Percentiles rank a stretch among this genome's conserved stretches.
Evolutionary conservation across 441 rosid species (phyloP).

Genomic region (Populus hybrid): DNA sequence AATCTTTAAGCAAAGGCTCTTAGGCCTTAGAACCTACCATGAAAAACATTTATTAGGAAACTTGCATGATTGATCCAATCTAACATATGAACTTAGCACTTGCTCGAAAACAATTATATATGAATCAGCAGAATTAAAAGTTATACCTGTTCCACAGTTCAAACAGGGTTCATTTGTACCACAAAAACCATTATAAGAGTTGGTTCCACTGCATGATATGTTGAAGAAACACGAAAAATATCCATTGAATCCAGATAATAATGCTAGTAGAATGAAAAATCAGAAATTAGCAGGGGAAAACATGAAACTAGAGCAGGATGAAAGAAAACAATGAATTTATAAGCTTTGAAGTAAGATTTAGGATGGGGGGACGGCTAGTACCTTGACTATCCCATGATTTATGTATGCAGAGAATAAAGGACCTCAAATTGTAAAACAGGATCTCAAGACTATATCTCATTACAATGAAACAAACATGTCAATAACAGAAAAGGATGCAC

Average conservation of each 20-base stretch:
- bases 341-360: background rate
- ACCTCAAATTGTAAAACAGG: background rate
- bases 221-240: background rate
- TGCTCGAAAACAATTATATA: background rate
- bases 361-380: background rate
- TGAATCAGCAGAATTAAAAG: background rate
- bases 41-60: background rate
- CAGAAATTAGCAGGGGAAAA: background rate
- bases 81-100: no score
- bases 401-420: background rate
- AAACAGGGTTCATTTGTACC: background rate
- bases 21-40: no score
- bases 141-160: slow-evolving; percentile 8
- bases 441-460: background rate
- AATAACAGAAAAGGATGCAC: background rate
- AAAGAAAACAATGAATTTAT: background rate
- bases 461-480: background rate
- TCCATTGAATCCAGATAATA: background rate
- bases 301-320: background rate
- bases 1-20: no score
- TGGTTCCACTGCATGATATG: background rate
- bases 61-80: background rate
- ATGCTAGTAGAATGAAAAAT: background rate
- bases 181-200: background rate
- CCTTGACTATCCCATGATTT: background rate